Conservation (phyloP, 1,284 basidiomycete species). For the Cutaneotrichosporon dermatis region DNA sequence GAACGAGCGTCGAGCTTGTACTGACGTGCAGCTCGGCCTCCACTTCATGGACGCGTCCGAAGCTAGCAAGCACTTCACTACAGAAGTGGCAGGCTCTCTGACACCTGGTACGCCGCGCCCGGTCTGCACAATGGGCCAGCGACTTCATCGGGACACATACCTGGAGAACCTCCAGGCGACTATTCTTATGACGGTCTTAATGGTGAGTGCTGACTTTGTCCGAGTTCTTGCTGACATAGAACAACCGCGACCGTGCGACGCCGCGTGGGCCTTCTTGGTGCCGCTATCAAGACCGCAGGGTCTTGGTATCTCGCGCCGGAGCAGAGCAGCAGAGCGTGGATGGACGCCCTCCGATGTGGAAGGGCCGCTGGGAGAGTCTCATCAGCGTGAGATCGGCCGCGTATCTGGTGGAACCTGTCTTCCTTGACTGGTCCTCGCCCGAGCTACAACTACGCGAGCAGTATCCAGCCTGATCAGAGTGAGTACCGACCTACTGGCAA, state of each 20-base stretch:
- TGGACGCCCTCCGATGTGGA: conserved; percentile 47
- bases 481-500: conserved; percentile 10
- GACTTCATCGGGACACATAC: conserved; percentile 49
- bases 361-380: conserved; percentile 48
- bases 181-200: conserved; percentile 45
- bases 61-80: conserved; percentile 39
- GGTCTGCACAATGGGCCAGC: conserved; percentile 42
- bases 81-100: conserved; percentile 39
- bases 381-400: conserved; percentile 49
- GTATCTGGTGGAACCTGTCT: conserved; percentile 51
- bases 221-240: conserved; percentile 17
- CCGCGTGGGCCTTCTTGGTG: conserved; percentile 50
- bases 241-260: conserved; percentile 49
- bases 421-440: conserved; percentile 50
- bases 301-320: conserved; percentile 48
- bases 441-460: conserved; percentile 46
- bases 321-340: conserved; percentile 44
- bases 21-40: conserved; percentile 38
- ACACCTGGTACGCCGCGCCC: conserved; percentile 43
- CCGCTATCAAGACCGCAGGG: conserved; percentile 52
- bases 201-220: conserved; percentile 28
- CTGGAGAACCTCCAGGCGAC: conserved; percentile 46
- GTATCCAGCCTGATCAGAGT: conserved; percentile 51
- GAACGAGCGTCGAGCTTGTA: not conserved
- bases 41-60: conserved; percentile 47